Conservation (phyloP, 768 basidiomycete genomes). For the Hericium rajendrae region DNA sequence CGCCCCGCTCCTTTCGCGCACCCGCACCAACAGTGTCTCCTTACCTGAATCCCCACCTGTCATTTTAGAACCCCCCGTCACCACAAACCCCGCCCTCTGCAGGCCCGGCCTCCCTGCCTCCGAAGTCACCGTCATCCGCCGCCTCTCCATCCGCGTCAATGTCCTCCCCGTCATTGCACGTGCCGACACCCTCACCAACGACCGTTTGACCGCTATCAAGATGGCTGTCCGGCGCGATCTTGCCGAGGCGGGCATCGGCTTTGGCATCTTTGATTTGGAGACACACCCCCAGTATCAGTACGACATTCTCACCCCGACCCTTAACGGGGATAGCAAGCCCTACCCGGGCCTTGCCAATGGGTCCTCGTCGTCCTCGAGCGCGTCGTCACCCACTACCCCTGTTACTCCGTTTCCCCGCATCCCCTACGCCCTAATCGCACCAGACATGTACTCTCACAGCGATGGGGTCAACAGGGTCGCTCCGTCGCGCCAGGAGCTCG, state of each 20-base stretch:
- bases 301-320: not conserved
- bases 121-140: constrained; percentile 72
- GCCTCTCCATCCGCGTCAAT: constrained; percentile 74
- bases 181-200: constrained; percentile 74
- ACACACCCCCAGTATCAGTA: constrained; percentile 32
- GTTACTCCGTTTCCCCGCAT: constrained; percentile 52
- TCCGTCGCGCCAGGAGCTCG: constrained; percentile 59
- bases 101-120: constrained; percentile 57
- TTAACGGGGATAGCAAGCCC: constrained; percentile 44
- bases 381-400: constrained; percentile 63
- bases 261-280: constrained; percentile 83
- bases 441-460: constrained; percentile 77
- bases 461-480: constrained; percentile 58
- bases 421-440: constrained; percentile 80
- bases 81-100: constrained; percentile 59
- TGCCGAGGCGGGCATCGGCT: constrained; percentile 78
- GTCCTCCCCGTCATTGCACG: constrained; percentile 80
- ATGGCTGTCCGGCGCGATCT: constrained; percentile 72
- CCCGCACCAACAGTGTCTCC: constrained; percentile 64
- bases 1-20: constrained; percentile 55
- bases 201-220: constrained; percentile 72
- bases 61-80: constrained; percentile 71
- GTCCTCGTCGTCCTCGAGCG: constrained; percentile 36
- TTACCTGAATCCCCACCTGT: constrained; percentile 66
- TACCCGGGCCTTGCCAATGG: constrained; percentile 44